Conservation (phyloP, 352 stramenopile genomes). For the Paralagenidium karlingii region DNA sequence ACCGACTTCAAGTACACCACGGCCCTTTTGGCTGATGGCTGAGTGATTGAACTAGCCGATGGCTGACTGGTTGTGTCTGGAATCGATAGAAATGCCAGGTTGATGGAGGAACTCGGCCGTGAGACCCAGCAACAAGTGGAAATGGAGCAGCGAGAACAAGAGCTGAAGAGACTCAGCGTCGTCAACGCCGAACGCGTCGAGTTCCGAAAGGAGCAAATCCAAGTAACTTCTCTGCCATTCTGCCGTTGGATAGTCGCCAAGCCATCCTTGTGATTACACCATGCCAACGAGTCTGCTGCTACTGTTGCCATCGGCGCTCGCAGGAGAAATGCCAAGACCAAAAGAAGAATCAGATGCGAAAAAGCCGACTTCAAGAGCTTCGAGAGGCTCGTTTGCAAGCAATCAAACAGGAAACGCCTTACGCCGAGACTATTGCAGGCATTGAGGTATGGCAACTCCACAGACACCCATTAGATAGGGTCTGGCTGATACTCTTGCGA, state of each 20-base stretch:
- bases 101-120: slow-evolving; percentile 24
- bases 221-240: slow-evolving; percentile 14
- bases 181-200: slow-evolving; percentile 56
- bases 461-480: too few relatives aligned
- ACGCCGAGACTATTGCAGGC: slow-evolving; percentile 40
- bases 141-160: slow-evolving; percentile 14
- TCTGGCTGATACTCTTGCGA: too few relatives aligned
- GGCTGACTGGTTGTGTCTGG: neutral
- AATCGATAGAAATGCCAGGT: slow-evolving; percentile 17
- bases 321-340: slow-evolving; percentile 45
- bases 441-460: slow-evolving; percentile 27
- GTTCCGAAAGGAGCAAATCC: slow-evolving; percentile 35
- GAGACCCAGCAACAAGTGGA: slow-evolving; percentile 23
- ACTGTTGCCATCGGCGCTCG: too few relatives aligned
- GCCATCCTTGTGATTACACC: neutral
- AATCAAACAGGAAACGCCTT: slow-evolving; percentile 52
- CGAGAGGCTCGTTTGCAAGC: slow-evolving; percentile 30
- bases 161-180: slow-evolving; percentile 16
- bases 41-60: neutral
- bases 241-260: neutral
- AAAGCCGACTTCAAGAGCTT: slow-evolving; percentile 15
- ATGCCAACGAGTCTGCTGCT: too few relatives aligned
- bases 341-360: slow-evolving; percentile 14
- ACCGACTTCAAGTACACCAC: slow-evolving; percentile 37
- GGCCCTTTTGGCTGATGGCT: neutral